Base-by-base conservation (phyloP, 2,329 filamentous ascomycete species). In the Fusarium brachygibbosum region DNA sequence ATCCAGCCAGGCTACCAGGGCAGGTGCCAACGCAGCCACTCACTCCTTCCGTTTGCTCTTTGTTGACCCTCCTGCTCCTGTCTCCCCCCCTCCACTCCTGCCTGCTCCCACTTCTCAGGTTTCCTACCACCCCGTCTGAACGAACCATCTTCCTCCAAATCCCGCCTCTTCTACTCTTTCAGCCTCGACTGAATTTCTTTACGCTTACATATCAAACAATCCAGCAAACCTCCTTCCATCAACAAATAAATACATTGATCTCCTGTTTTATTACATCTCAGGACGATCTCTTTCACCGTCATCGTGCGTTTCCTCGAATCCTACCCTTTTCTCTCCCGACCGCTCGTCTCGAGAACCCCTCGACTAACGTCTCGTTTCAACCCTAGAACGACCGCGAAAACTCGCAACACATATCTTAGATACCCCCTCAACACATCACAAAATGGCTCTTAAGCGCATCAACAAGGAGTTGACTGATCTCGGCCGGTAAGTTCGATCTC, bases 381-480 rank as follows among this genome's bases (percentile, higher is more conserved):
- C 63, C 65, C 58, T 64, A 71, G 64, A 71, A 62, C 73, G 68
- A 66, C 46, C 55, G 73, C 76, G 74, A 72, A 63, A 63, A 52
- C 70, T 72, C 71, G 71, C 75, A 70, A 61, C 62, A 71, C 65
- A 64, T 48, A 37, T 50, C 28, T 50, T 70, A 74, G 71, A 76
- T 74, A 76, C 74, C 76, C 74, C 58, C 25, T 63, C 54, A 40
- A 69, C 69, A 75, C 68, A 72, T 73, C 74, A 79, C 80, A 80
- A 78, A 78, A 96, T 96, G 93, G 93, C 93, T 83, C 88, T 96
- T 78, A 96, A 96, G 91, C 90, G 93, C 83, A 96, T 96, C 84
- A 95, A 95, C 88, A 96, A 94, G 90, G 93, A 96, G 85, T 89
- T 96, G 81, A 91, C 91, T 83, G 93, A 96, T 82, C 88, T 96